Conservation (phyloP, 352 stramenopile species). For the Phytophthora rubi region DNA sequence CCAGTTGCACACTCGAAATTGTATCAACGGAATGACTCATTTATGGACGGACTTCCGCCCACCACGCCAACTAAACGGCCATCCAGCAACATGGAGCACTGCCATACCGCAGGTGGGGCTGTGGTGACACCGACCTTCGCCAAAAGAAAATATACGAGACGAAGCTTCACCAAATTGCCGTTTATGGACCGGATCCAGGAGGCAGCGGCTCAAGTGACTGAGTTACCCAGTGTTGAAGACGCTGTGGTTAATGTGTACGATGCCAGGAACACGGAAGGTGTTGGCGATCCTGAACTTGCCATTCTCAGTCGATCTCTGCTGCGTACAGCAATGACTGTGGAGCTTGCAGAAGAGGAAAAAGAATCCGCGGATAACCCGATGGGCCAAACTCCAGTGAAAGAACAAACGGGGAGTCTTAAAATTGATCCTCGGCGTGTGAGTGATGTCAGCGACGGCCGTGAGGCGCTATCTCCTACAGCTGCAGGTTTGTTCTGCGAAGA, state of each 20-base stretch:
- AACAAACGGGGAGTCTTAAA: constrained; percentile 12
- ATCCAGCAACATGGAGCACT: constrained; percentile 29
- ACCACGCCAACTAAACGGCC: constrained; percentile 41
- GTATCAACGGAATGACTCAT: constrained; percentile 10
- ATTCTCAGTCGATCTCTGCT: constrained; percentile 67
- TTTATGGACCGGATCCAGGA: constrained; percentile 54
- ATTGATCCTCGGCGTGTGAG: constrained; percentile 1
- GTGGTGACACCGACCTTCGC: constrained; percentile 36
- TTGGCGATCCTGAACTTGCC: constrained; percentile 40
- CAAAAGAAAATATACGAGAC: constrained; percentile 55
- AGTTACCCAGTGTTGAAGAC: constrained; percentile 45
- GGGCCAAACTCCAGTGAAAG: background rate
- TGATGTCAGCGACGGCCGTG: constrained; percentile 23
- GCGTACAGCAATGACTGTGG: constrained; percentile 50
- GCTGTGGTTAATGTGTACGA: constrained; percentile 48
- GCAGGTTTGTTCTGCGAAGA: constrained; percentile 71
- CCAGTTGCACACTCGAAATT: constrained; percentile 35
- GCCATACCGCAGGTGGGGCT: constrained; percentile 19
- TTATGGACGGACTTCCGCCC: constrained; percentile 13
- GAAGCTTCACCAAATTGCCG: constrained; percentile 30
- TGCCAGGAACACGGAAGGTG: constrained; percentile 30
- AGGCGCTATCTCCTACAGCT: constrained; percentile 47
- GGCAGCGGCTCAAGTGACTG: constrained; percentile 5
- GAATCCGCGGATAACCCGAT: background rate
- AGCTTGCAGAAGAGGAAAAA: constrained; percentile 36